Evolutionary conservation across 306 rosid species (phyloP), one percentile per base, ranked within the genome.

Genomic region (Spatholobus suberectus): DNA sequence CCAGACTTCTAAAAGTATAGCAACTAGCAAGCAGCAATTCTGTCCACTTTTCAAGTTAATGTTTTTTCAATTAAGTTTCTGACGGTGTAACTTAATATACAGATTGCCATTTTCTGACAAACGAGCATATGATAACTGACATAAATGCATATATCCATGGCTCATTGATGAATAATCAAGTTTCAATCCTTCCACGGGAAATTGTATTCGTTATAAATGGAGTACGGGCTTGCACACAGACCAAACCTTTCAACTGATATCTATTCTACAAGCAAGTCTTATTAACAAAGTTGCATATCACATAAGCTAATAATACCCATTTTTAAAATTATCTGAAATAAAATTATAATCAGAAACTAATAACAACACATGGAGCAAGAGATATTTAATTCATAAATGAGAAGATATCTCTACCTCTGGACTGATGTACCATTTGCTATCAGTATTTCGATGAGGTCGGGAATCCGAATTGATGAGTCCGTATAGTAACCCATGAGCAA

Each of bases 371-470:
- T 2, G 41, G 34, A 23, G 63, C 12, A 58, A 4, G 27, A 23
- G 8, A 38, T 9, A 72, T 37, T 55, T 7, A 14, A 27, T 63
- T 77, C 27, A 66, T 26, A 38, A 69, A 69, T 38, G 27, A 73
- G 26, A 84, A 6, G 32, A 79, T 63, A 40, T 73, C 15, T 41
- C 77, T 81, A 96, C 99, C 99, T 96, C 92, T 18, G 83, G 74
- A 77, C 98, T 94, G 85, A 94, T 96, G 82, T 87, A 94, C 99
- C 99, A 96, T 90, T 96, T 96, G 91, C 98, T 92, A 24, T 94
- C 97, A 75, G 93, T 59, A 83, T 68, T 84, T 80, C 99, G 94
- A 83, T 96, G 97, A 81, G 99, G 99, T 24, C 27, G 84, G 68
- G 99, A 96, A 81, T 91, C 91, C 59, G 97, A 94, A 88, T 96